phyloP scores from a whole-genome alignment of 2,329 filamentous ascomycete genomes.

The Colletotrichum noveboracense region DNA sequence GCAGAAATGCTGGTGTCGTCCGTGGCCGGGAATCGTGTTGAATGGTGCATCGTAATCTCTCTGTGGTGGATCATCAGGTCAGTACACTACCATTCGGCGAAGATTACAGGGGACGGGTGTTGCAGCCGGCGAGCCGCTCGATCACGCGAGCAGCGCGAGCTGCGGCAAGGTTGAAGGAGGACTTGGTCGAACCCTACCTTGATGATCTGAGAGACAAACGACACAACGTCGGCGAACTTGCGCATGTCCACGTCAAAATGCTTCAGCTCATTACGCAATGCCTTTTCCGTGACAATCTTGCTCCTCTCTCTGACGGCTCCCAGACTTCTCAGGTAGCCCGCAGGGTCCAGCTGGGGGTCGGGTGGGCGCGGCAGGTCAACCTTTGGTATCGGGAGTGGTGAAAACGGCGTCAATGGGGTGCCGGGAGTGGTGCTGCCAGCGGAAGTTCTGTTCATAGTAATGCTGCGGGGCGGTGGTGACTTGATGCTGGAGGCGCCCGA shows the following conservation, averaged over 20 bases:
- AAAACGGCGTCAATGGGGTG: conserved; percentile 58
- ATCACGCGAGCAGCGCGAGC: background rate
- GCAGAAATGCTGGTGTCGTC: conserved; percentile 83
- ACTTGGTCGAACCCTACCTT: conserved; percentile 65
- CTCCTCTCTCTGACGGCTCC: conserved; percentile 84
- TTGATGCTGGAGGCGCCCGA: conserved; percentile 56
- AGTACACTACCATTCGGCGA: background rate
- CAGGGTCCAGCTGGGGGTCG: conserved; percentile 86
- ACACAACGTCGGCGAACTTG: conserved; percentile 84
- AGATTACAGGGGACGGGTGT: background rate
- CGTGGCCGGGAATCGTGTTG: conserved; percentile 79
- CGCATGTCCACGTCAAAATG: conserved; percentile 89
- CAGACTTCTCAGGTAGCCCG: conserved; percentile 88
- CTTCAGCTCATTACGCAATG: conserved; percentile 75
- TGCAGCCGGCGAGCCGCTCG: background rate
- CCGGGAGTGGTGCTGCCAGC: conserved; percentile 51
- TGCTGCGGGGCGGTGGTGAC: conserved; percentile 39
- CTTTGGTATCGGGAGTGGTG: conserved; percentile 67
- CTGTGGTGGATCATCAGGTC: conserved; percentile 31
- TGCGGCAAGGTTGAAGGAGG: background rate
- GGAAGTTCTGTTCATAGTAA: conserved; percentile 53
- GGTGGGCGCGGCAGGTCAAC: conserved; percentile 83
- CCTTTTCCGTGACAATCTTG: conserved; percentile 76
- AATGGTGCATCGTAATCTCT: conserved; percentile 63
- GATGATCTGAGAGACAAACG: conserved; percentile 91